A percentile compares a stretch with the other conserved stretches of the same genome.
Evolutionary conservation across 2,329 filamentous ascomycete species (phyloP).

Genomic region (Phyllosticta capitalensis): DNA sequence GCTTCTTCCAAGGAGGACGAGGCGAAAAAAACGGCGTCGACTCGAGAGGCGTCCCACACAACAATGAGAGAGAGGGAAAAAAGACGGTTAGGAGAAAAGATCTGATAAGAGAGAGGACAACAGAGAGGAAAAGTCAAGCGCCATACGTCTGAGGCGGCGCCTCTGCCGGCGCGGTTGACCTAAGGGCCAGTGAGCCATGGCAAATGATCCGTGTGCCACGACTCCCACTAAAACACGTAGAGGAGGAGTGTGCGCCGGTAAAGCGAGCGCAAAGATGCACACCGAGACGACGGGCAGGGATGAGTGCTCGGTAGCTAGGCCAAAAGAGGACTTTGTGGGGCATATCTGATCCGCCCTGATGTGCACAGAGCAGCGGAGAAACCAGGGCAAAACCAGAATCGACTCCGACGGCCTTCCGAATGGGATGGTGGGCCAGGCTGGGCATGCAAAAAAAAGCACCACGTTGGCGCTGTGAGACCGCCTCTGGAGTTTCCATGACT

Average conservation of each 20-base stretch:
- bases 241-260: neutral
- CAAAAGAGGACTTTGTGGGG: constrained; percentile 2
- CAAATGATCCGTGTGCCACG: neutral
- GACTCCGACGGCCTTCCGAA: neutral
- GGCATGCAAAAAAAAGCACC: neutral
- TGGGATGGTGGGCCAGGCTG: neutral
- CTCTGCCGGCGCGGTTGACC: neutral
- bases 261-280: neutral
- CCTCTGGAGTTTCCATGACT: neutral
- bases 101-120: neutral
- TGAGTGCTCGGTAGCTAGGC: neutral
- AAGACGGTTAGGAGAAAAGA: neutral
- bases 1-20: neutral
- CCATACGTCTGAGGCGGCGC: neutral
- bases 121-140: neutral
- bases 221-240: neutral
- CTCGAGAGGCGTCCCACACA: neutral
- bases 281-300: neutral
- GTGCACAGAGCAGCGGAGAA: neutral
- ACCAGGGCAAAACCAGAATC: neutral
- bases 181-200: neutral
- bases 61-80: neutral
- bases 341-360: constrained; percentile 10
- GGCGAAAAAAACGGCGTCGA: neutral
- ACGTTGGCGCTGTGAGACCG: neutral